These are phyloP conservation scores for Polychaeton citri DNA, from an alignment of 2,329 filamentous ascomycete genomes.

Conservation along the genomic window DNA sequence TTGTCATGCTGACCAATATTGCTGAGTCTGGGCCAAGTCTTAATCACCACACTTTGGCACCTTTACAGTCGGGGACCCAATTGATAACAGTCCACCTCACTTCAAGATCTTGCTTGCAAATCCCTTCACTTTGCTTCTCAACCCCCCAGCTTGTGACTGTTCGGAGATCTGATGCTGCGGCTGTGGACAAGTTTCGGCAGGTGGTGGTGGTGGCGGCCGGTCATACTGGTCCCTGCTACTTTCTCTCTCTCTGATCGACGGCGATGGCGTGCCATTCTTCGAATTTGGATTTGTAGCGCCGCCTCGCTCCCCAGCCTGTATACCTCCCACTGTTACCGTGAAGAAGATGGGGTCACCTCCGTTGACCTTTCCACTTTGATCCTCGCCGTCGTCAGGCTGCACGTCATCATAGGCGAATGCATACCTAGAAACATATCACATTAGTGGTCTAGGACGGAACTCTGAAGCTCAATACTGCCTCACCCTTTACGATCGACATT, in stretches of 20 bases:
- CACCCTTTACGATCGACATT: conserved; percentile 44
- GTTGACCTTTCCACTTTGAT: conserved; percentile 41
- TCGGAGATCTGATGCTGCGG: conserved; percentile 1
- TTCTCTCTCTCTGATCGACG: not conserved
- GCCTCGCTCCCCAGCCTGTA: not conserved
- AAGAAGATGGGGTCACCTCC: conserved; percentile 33
- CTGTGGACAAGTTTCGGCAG: conserved; percentile 1
- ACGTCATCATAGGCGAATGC: conserved; percentile 57
- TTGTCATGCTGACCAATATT: no score
- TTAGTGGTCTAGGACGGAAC: not conserved
- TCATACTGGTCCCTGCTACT: conserved; percentile 2
- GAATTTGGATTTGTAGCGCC: not conserved
- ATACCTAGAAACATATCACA: conserved; percentile 25
- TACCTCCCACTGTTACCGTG: conserved; percentile 35
- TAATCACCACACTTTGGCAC: no score
- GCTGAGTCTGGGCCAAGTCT: no score
- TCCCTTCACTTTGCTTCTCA: conserved; percentile 8
- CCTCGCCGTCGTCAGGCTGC: conserved; percentile 42
- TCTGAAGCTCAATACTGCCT: not conserved
- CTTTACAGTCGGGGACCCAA: no score
- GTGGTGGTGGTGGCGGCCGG: conserved; percentile 7
- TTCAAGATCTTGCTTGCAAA: conserved; percentile 9
- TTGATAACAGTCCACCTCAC: no score
- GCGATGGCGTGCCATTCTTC: not conserved
- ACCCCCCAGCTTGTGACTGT: conserved; percentile 2